Conservation (phyloP, 2,329 filamentous ascomycete genomes). For the Trichoderma sp. region DNA sequence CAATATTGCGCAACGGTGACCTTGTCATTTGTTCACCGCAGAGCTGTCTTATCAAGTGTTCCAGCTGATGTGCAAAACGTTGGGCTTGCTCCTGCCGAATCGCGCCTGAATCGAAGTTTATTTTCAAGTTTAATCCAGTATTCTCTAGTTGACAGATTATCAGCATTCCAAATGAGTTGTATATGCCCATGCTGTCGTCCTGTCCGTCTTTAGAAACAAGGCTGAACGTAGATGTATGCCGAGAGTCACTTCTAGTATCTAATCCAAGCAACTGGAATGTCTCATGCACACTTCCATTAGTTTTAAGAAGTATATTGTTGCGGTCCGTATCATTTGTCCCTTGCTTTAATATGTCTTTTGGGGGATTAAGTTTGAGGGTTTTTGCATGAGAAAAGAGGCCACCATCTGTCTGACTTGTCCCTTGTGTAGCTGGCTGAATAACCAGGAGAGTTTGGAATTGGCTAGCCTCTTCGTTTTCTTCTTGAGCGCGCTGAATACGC, state of each 20-base stretch:
- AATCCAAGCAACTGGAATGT: neutral
- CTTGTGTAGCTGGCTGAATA: neutral
- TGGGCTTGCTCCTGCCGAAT: constrained; percentile 9
- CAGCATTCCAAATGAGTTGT: constrained; percentile 2
- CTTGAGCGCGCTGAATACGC: constrained; percentile 27
- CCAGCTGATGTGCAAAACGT: constrained; percentile 16
- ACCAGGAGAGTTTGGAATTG: constrained; percentile 23
- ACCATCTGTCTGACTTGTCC: neutral
- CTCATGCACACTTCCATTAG: neutral
- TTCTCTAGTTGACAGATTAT: constrained; percentile 4
- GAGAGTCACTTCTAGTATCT: neutral
- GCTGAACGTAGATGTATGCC: neutral
- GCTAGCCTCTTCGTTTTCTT: constrained; percentile 21
- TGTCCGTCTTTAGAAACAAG: constrained; percentile 11
- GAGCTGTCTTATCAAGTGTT: constrained; percentile 19
- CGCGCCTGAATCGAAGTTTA: constrained; percentile 19
- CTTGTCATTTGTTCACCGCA: constrained; percentile 2
- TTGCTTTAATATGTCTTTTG: neutral
- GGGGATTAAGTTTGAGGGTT: neutral
- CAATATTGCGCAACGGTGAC: neutral
- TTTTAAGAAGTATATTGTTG: neutral
- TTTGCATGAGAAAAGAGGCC: neutral
- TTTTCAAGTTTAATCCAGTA: neutral
- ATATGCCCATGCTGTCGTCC: neutral
- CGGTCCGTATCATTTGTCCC: neutral